These are phyloP conservation scores for Platanus orientalis DNA, from an alignment of 164 flowering plant genomes.

Conservation along the genomic window DNA sequence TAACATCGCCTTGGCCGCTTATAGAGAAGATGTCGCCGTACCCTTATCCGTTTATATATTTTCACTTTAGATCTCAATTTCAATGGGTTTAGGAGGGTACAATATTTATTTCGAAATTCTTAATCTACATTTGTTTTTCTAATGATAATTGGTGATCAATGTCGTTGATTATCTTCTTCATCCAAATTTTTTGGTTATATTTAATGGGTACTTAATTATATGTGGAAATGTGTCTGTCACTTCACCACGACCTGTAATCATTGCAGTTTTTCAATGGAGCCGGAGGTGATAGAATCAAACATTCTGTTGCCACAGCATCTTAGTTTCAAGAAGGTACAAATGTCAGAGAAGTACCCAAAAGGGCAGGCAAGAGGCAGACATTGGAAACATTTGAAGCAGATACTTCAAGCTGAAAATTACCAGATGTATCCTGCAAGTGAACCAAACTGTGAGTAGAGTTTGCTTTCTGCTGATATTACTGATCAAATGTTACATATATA, in stretches of 20 bases:
- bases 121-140: too few species aligned
- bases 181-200: too few species aligned
- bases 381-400: conserved; percentile 96
- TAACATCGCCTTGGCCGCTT: too few species aligned
- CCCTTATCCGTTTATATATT: too few species aligned
- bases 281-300: conserved; percentile 71
- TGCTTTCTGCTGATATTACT: neutral
- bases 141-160: too few species aligned
- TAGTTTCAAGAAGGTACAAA: conserved; percentile 74
- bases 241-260: neutral
- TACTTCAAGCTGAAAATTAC: conserved; percentile 81
- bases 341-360: conserved; percentile 85
- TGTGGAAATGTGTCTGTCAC: neutral
- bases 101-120: too few species aligned
- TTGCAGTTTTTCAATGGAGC: conserved; percentile 48
- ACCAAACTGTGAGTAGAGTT: conserved; percentile 70
- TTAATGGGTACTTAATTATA: neutral
- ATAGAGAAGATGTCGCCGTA: too few species aligned
- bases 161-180: too few species aligned
- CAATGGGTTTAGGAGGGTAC: too few species aligned
- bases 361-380: conserved; percentile 78
- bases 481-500: neutral
- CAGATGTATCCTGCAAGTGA: conserved; percentile 60
- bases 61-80: too few species aligned
- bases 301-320: conserved; percentile 66